phyloP scores from a whole-genome alignment of 2,329 filamentous ascomycete genomes.

The Tolypocladium capitatum region DNA sequence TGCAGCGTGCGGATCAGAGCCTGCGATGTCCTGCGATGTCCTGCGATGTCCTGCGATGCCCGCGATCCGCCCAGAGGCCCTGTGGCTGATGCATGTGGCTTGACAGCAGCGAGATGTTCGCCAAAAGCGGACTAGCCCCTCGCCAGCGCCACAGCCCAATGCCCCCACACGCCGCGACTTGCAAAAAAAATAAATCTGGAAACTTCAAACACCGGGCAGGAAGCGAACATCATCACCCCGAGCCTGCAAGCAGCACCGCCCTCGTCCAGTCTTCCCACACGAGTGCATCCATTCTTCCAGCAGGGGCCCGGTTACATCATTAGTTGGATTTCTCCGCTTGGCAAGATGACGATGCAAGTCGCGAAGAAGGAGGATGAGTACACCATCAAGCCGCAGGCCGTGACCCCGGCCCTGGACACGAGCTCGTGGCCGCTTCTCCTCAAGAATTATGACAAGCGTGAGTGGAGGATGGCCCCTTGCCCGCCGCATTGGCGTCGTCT shows the following conservation, averaged over 20 bases:
- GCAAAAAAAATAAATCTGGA: constrained; percentile 9
- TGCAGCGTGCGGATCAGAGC: too few relatives aligned
- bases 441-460: constrained; percentile 91
- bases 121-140: constrained; percentile 2
- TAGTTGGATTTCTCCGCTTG: not conserved
- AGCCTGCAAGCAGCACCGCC: constrained; percentile 7
- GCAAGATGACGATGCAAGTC: constrained; percentile 34
- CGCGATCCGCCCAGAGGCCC: too few relatives aligned
- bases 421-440: constrained; percentile 86
- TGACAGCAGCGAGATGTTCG: not conserved
- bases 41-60: too few relatives aligned
- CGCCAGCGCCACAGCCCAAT: constrained; percentile 6
- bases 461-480: constrained; percentile 20
- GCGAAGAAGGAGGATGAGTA: constrained; percentile 42
- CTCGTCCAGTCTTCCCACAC: constrained; percentile 9
- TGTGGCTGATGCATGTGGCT: constrained; percentile 6
- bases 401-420: constrained; percentile 66
- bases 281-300: constrained; percentile 6
- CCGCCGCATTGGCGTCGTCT: not conserved
- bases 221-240: constrained; percentile 6
- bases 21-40: too few relatives aligned
- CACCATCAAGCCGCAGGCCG: constrained; percentile 83
- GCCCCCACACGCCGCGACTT: constrained; percentile 6
- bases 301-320: constrained; percentile 6
- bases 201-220: constrained; percentile 4